Conservation (phyloP, 495 filamentous ascomycete genomes). For the Talaromyces adpressus region DNA sequence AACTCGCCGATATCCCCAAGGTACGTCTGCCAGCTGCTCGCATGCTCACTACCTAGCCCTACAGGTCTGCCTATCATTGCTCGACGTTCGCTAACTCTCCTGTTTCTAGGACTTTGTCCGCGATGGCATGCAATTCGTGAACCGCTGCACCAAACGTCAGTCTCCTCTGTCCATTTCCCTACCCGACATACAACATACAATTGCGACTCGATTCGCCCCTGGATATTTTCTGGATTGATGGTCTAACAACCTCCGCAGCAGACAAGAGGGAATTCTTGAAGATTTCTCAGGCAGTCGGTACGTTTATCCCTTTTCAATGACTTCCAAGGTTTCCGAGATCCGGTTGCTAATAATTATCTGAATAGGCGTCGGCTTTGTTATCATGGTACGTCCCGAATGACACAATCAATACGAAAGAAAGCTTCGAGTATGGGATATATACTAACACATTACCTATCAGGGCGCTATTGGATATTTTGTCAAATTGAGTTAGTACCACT, state of each 20-base stretch:
- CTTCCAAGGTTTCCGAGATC: no score
- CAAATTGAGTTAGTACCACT: conserved; percentile 66
- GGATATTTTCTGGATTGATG: conserved; percentile 3
- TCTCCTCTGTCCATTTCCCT: conserved; percentile 25
- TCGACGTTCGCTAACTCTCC: background rate
- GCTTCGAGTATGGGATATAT: background rate
- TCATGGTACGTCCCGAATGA: conserved; percentile 56
- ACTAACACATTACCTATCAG: conserved; percentile 8
- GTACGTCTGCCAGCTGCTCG: background rate
- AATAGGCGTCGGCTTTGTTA: conserved; percentile 60
- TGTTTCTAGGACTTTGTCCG: conserved; percentile 72
- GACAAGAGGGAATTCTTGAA: conserved; percentile 87
- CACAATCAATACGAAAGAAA: background rate
- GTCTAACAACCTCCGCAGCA: conserved; percentile 33
- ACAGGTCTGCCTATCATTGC: no score
- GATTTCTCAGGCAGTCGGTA: conserved; percentile 91
- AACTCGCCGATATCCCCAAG: conserved; percentile 67
- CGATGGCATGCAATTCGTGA: conserved; percentile 76
- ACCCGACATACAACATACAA: background rate
- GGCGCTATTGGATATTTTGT: conserved; percentile 78
- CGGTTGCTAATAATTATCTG: background rate
- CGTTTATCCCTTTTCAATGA: no score
- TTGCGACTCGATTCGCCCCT: background rate
- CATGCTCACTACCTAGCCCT: background rate
- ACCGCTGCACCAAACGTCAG: conserved; percentile 78